Evolutionary conservation across 805 yeast species (phyloP).

Genomic region (Ogataea siamensis): DNA sequence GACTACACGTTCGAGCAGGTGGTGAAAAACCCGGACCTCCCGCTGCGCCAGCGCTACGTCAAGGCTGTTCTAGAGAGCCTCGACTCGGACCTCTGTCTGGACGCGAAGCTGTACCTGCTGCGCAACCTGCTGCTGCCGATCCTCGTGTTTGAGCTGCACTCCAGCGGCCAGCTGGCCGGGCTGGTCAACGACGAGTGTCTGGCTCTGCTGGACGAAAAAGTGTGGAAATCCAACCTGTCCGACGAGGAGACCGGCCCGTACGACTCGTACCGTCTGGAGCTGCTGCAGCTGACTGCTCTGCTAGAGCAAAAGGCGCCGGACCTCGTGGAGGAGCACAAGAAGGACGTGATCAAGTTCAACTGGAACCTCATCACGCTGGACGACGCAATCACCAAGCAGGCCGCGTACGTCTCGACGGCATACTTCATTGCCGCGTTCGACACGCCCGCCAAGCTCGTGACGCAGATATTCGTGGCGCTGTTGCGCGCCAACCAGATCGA

Average conservation of each 20-base stretch:
- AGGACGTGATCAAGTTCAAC: conserved; percentile 86
- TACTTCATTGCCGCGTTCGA: conserved; percentile 84
- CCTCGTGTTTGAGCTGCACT: conserved; percentile 58
- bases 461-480: conserved; percentile 89
- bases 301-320: conserved; percentile 68
- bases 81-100: conserved; percentile 42
- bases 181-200: conserved; percentile 51
- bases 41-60: conserved; percentile 50
- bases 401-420: conserved; percentile 87
- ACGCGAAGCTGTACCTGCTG: conserved; percentile 60
- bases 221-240: conserved; percentile 69
- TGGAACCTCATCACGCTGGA: conserved; percentile 92
- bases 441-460: conserved; percentile 83
- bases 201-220: conserved; percentile 51
- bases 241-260: conserved; percentile 61
- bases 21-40: conserved; percentile 48
- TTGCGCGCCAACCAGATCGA: conserved; percentile 83
- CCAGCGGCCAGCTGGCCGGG: conserved; percentile 36
- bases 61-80: conserved; percentile 49
- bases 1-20: conserved; percentile 57
- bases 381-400: conserved; percentile 84
- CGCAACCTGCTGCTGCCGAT: conserved; percentile 64
- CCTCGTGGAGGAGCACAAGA: conserved; percentile 57
- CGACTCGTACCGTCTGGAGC: conserved; percentile 72
- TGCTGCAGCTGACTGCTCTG: conserved; percentile 77